Base-by-base conservation (phyloP, 768 basidiomycete genomes). In the Suillus discolor region DNA sequence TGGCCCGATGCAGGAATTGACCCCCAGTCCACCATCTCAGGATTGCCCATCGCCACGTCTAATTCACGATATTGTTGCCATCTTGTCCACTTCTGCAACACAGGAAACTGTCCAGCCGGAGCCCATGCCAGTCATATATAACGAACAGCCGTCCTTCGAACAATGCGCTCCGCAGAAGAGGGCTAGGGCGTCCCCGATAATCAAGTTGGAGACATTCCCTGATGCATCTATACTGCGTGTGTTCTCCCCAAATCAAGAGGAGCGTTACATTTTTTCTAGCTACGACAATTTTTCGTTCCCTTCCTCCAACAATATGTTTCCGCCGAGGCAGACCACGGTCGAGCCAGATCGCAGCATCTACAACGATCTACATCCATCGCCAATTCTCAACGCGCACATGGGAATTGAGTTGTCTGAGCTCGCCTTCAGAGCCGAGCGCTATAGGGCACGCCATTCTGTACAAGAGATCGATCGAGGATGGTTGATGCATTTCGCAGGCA, bases 401-500 rank as follows among this genome's bases (percentile, higher is more conserved):
- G 90, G 90, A 36, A 80, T 91, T 47, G 75, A 78, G 18, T 75
- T 89, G 36, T 77, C 78, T 41, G 85, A 87, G 25, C 82, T 92
- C 28, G 80, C 83, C 59, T 79, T 78, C 38, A 85, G 81, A 70
- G 89, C 88, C 47, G 81, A 82, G 53, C 80, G 82, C 41, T 90
- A 86, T 72, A 81, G 82, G 60, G 69, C 77, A 15, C 82, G 83
- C 34, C 82, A 89, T 68, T 85, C 86, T 64, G 85, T 83, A 28
- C 73, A 78, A 57, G 85, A 85, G n/a, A 84, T 90, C 65, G 87
- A 89, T 72, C 86, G 86, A 71, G 75, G 76, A 16, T 92, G 89
- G 88, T 75, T 92, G 59, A 81, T 86, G 54, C 83, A 82, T 36
- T 92, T 89, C 72, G 89, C 88, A 18, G 90, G 90, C 38, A 87